Base-by-base conservation (phyloP, 305 asterid species). In the Nicotiana rustica region DNA sequence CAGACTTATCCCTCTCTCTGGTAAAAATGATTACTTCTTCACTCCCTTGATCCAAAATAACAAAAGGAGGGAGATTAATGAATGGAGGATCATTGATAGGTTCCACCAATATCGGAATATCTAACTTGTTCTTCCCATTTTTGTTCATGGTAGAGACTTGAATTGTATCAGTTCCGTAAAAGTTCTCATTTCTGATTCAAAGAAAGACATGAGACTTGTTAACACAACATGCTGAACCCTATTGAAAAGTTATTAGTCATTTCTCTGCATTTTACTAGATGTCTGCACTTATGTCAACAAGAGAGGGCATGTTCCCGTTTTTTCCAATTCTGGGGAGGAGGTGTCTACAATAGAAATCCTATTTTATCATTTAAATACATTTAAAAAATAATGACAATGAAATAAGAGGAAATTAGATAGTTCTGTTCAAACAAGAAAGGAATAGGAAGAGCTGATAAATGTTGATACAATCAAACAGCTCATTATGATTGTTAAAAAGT, bases 21-120 rank as follows among this genome's bases (percentile, higher is more conserved):
- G 89, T 89, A 80, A 93, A 96, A 62, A 94, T 89, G 73, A 81
- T 90, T 67, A 76, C 86, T 29, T 94, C 97, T 21, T 93, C 94
- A 14, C 75, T 82, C 81, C 70, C 82, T 47, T 86, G 86, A 47
- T 91, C 88, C 33, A 96, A 80, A 90, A 92, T 65, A 38, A 96
- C 85, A 59, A 88, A 91, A 12, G 97, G 67, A 18, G 99, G 99
- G 18, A 85, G 79, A 33, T 86, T 91, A n/a, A 96, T 89, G 49
- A 92, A 80, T 6, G 99, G 99, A 52, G 96, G 95, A 82, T 96
- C 98, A 69, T 96, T 96, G 73, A 94, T 86, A 18, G 99, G 97
- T 66, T 94, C 95, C 85, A 96, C 99, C 31, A 84, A 82, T 9
- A 93, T 82, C 18, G 98, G 97, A 68, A 96, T 89, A 31, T 94